Percentiles rank a stretch among this genome's conserved stretches.
These are phyloP conservation scores for Macadamia tetraphylla DNA, from an alignment of 164 flowering plant genomes.

Conservation along the genomic window DNA sequence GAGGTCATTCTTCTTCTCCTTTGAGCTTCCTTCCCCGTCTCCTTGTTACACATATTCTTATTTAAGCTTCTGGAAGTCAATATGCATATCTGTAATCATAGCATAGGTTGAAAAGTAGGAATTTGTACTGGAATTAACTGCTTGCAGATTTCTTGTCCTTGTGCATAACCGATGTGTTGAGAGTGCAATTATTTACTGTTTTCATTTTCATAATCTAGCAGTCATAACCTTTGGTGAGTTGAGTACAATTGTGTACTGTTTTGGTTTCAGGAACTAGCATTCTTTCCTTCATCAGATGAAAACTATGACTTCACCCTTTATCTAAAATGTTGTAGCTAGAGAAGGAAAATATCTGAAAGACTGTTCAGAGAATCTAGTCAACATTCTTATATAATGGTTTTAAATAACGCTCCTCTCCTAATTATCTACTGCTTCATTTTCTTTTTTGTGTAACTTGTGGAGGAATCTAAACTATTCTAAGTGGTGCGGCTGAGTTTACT, in stretches of 20 bases:
- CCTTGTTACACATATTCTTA: neutral
- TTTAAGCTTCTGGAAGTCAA: neutral
- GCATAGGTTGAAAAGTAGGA: neutral
- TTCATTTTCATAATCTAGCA: too few species aligned
- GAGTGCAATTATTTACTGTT: neutral
- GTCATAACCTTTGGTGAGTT: too few species aligned
- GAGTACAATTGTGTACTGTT: neutral
- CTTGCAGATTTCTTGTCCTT: neutral
- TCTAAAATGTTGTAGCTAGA: neutral
- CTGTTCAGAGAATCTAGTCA: neutral
- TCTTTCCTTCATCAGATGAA: too few species aligned
- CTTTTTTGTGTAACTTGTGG: neutral
- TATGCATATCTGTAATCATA: neutral
- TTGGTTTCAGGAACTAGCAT: neutral
- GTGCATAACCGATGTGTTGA: neutral
- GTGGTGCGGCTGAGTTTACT: neutral
- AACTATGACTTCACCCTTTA: neutral
- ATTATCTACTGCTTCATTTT: neutral
- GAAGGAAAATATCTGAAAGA: neutral
- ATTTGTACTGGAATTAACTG: neutral
- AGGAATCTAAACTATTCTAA: neutral
- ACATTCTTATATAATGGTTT: neutral
- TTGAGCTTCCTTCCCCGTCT: neutral
- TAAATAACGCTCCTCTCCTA: neutral
- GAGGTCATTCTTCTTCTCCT: constrained; percentile 40